phyloP scores from a whole-genome alignment of 2,329 filamentous ascomycete genomes.

The Trichothecium sympodiale region DNA sequence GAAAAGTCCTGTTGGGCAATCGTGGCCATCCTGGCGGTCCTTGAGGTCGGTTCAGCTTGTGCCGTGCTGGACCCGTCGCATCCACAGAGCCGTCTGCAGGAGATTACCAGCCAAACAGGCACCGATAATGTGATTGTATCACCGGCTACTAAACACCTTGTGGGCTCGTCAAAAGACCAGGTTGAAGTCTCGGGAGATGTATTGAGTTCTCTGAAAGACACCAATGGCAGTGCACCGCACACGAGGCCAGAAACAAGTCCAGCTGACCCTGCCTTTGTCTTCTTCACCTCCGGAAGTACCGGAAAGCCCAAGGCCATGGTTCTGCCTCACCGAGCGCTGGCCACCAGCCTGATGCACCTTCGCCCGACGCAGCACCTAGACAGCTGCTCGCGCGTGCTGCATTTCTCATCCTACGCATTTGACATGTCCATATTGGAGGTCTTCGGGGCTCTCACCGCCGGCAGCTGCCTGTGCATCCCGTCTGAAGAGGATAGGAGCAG shows the following conservation, averaged over 20 bases:
- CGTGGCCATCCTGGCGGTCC: background rate
- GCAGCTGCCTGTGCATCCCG: constrained; percentile 5
- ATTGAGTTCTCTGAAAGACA: too few relatives aligned
- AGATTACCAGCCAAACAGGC: background rate
- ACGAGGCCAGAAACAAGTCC: too few relatives aligned
- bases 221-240: too few relatives aligned
- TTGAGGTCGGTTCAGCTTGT: background rate
- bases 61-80: background rate
- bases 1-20: constrained; percentile 1
- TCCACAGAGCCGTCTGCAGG: background rate
- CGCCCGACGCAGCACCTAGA: background rate
- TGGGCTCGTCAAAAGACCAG: too few relatives aligned
- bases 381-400: background rate
- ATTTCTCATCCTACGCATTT: constrained; percentile 7
- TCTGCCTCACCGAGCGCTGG: constrained; percentile 4
- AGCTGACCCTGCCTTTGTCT: background rate
- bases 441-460: constrained; percentile 4
- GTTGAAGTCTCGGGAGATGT: too few relatives aligned
- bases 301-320: constrained; percentile 5
- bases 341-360: background rate
- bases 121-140: background rate
- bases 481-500: constrained; percentile 6
- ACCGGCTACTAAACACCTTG: too few relatives aligned
- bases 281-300: constrained; percentile 5
- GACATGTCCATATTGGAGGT: constrained; percentile 7